Conservation (phyloP, 2,329 filamentous ascomycete species). For the Microsporum canis region DNA sequence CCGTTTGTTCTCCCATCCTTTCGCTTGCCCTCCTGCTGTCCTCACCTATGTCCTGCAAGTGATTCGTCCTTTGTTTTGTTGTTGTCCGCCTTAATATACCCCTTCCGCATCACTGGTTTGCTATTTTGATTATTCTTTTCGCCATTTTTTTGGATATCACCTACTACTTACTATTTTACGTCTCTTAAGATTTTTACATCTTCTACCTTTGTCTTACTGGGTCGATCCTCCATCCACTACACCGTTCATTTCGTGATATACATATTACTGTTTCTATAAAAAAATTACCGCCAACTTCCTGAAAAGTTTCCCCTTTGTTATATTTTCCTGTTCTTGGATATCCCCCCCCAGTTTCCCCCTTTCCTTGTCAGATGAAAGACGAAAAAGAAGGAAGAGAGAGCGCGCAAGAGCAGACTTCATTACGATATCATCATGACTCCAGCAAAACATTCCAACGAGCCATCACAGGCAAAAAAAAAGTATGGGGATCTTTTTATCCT, state of each 20-base stretch:
- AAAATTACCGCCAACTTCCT: not conserved
- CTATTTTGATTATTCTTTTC: not conserved
- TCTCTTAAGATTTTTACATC: slow-evolving; percentile 1
- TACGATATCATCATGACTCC: slow-evolving; percentile 1
- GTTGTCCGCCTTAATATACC: slow-evolving; percentile 7
- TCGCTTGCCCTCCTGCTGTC: not conserved
- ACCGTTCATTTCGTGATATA: slow-evolving; percentile 3
- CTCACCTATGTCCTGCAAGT: not conserved
- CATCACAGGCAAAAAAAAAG: slow-evolving; percentile 4
- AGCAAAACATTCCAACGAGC: not conserved
- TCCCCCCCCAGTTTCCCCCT: not conserved
- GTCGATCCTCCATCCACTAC: not conserved
- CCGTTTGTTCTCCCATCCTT: not conserved
- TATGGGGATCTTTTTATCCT: slow-evolving; percentile 2
- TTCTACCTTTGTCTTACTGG: not conserved
- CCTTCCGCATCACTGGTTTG: not conserved
- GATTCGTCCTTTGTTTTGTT: not conserved
- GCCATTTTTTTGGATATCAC: not conserved
- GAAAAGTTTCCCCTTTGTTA: slow-evolving; percentile 1
- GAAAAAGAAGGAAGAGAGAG: not conserved
- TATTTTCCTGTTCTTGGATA: not conserved
- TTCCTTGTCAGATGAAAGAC: slow-evolving; percentile 6
- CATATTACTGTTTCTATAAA: not conserved
- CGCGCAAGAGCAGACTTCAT: not conserved
- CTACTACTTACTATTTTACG: not conserved